phyloP scores from a whole-genome alignment of 2,329 filamentous ascomycete genomes.

The Stromatinia cepivora region DNA sequence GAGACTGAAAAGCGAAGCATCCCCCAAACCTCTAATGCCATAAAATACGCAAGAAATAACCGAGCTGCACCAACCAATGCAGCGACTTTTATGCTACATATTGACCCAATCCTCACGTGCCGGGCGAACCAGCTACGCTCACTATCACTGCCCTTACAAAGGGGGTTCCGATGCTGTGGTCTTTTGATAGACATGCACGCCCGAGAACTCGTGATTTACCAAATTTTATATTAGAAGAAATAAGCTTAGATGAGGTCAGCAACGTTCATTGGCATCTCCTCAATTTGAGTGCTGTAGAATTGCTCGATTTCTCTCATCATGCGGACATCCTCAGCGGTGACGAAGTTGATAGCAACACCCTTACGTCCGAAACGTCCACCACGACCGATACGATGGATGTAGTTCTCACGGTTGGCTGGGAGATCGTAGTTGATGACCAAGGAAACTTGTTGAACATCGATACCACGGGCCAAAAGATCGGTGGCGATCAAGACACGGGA shows the following conservation, averaged over 20 bases:
- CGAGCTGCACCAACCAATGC: constrained; percentile 32
- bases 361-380: constrained; percentile 99
- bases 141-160: constrained; percentile 39
- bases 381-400: constrained; percentile 99
- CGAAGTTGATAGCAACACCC: constrained; percentile 99
- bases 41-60: constrained; percentile 36
- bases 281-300: constrained; percentile 99
- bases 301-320: constrained; percentile 99
- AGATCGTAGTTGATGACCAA: constrained; percentile 99
- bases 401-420: constrained; percentile 98
- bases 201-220: constrained; percentile 40
- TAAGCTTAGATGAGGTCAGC: constrained; percentile 68
- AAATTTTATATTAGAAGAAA: constrained; percentile 29
- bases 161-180: constrained; percentile 30
- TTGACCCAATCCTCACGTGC: constrained; percentile 39
- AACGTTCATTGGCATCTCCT: constrained; percentile 99
- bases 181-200: constrained; percentile 8
- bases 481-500: constrained; percentile 98
- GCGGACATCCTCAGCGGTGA: constrained; percentile 96
- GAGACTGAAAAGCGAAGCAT: constrained; percentile 37
- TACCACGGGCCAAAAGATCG: constrained; percentile 96
- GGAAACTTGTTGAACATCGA: constrained; percentile 99
- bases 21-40: constrained; percentile 40
- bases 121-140: constrained; percentile 43
- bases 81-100: constrained; percentile 42